Evolutionary conservation across 148 eudicot genomes (phyloP).

Genomic region (Chenopodium berlandieri): DNA sequence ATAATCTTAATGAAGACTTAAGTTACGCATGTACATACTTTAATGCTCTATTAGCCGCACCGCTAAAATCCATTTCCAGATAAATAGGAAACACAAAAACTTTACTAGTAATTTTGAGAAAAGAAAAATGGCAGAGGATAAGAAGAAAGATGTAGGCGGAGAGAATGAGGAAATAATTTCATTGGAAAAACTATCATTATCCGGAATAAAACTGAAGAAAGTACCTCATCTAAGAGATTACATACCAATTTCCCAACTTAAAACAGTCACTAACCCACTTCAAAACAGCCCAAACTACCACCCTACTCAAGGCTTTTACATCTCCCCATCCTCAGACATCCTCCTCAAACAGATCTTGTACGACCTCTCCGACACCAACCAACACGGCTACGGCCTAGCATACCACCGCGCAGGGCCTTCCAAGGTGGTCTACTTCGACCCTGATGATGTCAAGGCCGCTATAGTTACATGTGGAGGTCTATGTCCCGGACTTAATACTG

Average conservation of each 20-base stretch:
- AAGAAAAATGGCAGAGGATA: neutral
- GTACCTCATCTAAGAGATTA: conserved; percentile 37
- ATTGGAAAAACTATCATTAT: neutral
- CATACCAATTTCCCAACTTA: conserved; percentile 25
- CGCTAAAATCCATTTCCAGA: too few relatives aligned
- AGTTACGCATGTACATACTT: too few relatives aligned
- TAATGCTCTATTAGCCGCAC: too few relatives aligned
- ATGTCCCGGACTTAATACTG: conserved; percentile 77
- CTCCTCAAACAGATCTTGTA: conserved; percentile 45
- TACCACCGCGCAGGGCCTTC: conserved; percentile 73
- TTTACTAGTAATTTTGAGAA: neutral
- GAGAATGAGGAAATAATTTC: neutral
- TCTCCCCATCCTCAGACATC: conserved; percentile 42
- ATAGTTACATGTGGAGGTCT: conserved; percentile 80
- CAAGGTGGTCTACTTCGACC: conserved; percentile 35
- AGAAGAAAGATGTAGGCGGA: neutral
- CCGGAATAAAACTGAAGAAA: conserved; percentile 23
- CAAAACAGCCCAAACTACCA: conserved; percentile 44
- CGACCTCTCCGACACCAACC: conserved; percentile 32
- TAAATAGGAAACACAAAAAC: neutral
- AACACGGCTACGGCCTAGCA: conserved; percentile 7
- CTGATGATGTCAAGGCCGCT: conserved; percentile 49
- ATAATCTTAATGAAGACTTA: too few relatives aligned
- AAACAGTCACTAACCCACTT: conserved; percentile 42
- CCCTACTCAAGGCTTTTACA: conserved; percentile 52